Evolutionary conservation across 2,329 filamentous ascomycete species (phyloP).

Genomic region (Ophiosphaerella herpotricha): DNA sequence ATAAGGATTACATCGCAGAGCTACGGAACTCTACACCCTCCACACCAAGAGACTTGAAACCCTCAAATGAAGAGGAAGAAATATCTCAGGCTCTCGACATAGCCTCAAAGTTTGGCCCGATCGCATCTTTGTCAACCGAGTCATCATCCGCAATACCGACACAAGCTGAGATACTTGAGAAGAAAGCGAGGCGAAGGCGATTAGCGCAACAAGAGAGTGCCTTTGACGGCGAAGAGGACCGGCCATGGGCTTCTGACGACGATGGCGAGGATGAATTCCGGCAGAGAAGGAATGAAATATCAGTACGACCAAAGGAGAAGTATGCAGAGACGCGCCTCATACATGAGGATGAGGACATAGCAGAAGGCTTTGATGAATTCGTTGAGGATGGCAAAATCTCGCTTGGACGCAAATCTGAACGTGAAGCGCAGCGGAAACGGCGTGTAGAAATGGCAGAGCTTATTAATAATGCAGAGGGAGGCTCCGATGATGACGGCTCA

Average conservation of each 20-base stretch:
- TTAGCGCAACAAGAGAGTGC: slow-evolving; percentile 72
- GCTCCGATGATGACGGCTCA: slow-evolving; percentile 70
- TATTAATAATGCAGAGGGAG: slow-evolving; percentile 77
- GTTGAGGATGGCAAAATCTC: slow-evolving; percentile 82
- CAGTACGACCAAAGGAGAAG: slow-evolving; percentile 63
- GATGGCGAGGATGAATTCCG: slow-evolving; percentile 47
- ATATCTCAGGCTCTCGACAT: slow-evolving; percentile 50
- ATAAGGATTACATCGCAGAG: slow-evolving; percentile 82
- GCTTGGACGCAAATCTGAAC: slow-evolving; percentile 78
- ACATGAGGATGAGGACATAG: slow-evolving; percentile 86
- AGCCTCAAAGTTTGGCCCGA: slow-evolving; percentile 61
- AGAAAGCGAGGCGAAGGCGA: slow-evolving; percentile 85
- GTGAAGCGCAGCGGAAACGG: slow-evolving; percentile 67
- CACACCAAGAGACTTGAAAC: slow-evolving; percentile 68
- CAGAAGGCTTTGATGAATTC: slow-evolving; percentile 91
- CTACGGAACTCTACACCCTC: slow-evolving; percentile 84
- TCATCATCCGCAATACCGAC: slow-evolving; percentile 67
- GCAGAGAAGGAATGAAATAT: slow-evolving; percentile 48
- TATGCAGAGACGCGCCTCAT: slow-evolving; percentile 73
- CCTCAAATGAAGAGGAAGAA: slow-evolving; percentile 41
- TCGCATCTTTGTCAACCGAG: slow-evolving; percentile 42
- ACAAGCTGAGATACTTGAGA: slow-evolving; percentile 84
- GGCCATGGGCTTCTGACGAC: slow-evolving; percentile 48
- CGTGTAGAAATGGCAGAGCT: slow-evolving; percentile 80
- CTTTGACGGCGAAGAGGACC: slow-evolving; percentile 56